Evolutionary conservation across 257 asterid species (phyloP).

Genomic region (Solanum phureja): DNA sequence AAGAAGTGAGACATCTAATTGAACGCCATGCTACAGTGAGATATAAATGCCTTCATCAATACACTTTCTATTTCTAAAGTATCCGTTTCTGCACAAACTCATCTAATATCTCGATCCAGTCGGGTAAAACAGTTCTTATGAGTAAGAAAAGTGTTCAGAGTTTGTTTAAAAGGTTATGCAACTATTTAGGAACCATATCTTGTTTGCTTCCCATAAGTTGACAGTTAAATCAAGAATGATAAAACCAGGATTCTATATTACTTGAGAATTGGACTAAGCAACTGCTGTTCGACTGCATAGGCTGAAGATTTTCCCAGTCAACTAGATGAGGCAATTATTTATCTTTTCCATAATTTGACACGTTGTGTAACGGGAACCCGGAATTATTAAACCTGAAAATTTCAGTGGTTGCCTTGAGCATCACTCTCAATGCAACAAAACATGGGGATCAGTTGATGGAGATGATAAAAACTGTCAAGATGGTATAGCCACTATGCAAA

Average conservation of each 20-base stretch:
- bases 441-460: neutral
- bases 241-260: neutral
- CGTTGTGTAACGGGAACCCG: neutral
- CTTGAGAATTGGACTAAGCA: neutral
- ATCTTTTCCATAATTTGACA: neutral
- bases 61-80: neutral
- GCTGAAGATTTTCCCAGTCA: neutral
- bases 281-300: neutral
- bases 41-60: neutral
- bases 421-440: neutral
- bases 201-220: neutral
- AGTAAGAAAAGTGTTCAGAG: neutral
- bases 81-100: neutral
- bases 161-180: neutral
- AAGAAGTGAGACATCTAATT: neutral
- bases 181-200: neutral
- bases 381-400: neutral
- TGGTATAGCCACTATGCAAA: neutral
- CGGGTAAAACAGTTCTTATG: neutral
- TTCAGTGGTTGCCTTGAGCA: neutral
- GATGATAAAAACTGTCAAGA: neutral
- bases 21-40: neutral
- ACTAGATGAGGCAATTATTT: neutral
- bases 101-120: neutral
- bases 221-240: neutral